A percentile compares a stretch with the other conserved stretches of the same genome.
Evolutionary conservation across 2,329 filamentous ascomycete genomes (phyloP).

Genomic region (Colletotrichum costaricense): DNA sequence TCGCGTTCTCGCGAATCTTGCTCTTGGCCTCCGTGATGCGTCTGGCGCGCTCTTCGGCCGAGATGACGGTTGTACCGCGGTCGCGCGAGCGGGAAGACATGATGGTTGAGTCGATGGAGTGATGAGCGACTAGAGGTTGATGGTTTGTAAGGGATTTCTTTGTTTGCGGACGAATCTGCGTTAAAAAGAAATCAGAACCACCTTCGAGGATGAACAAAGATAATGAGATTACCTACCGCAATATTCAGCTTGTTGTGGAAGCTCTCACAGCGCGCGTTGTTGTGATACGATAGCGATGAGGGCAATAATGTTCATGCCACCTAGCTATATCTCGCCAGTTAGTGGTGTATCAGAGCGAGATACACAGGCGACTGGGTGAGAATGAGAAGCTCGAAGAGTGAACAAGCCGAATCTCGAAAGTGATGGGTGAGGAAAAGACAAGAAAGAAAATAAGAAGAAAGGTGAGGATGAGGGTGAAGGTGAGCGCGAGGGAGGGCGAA

Average conservation of each 20-base stretch:
- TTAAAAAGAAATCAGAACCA: background rate
- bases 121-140: background rate
- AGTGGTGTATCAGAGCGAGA: background rate
- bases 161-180: background rate
- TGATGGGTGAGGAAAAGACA: too few relatives aligned
- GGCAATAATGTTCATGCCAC: background rate
- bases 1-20: slow-evolving; percentile 17
- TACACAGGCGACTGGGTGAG: too few relatives aligned
- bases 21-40: slow-evolving; percentile 13
- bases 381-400: background rate
- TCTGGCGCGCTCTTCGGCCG: slow-evolving; percentile 20
- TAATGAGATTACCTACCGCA: too few relatives aligned
- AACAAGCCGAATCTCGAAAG: background rate
- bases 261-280: background rate
- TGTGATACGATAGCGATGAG: background rate
- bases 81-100: slow-evolving; percentile 19
- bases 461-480: background rate
- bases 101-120: background rate
- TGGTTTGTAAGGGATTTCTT: too few relatives aligned
- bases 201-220: too few relatives aligned
- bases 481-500: background rate
- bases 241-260: background rate
- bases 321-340: background rate
- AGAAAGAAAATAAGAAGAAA: background rate
- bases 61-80: slow-evolving; percentile 17